phyloP scores from a whole-genome alignment of 768 basidiomycete genomes.

The Botryobasidium botryosum region DNA sequence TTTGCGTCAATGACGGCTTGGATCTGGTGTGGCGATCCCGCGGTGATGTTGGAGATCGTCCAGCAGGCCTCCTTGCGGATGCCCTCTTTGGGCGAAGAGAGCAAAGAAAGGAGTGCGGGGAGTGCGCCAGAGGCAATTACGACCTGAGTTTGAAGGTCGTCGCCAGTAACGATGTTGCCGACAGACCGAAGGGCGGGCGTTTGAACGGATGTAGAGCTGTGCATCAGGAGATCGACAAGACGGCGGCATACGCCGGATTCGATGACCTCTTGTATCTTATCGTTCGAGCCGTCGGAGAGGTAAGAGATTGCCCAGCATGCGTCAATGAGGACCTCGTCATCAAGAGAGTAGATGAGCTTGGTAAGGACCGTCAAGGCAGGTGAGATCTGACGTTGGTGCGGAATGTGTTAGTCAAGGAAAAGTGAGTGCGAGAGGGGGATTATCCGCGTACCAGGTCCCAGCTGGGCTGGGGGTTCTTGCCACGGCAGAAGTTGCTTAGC shows the following conservation, averaged over 20 bases:
- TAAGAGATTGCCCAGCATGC: slow-evolving; percentile 99
- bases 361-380: slow-evolving; percentile 93
- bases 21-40: slow-evolving; percentile 92
- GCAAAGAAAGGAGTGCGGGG: slow-evolving; percentile 77
- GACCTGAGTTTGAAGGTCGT: slow-evolving; percentile 98
- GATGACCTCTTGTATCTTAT: slow-evolving; percentile 99
- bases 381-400: slow-evolving; percentile 47
- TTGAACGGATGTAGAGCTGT: slow-evolving; percentile 70
- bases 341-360: slow-evolving; percentile 95
- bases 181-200: slow-evolving; percentile 96
- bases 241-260: slow-evolving; percentile 96
- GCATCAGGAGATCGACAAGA: slow-evolving; percentile 93
- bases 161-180: slow-evolving; percentile 98
- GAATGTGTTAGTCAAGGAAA: not conserved
- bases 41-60: slow-evolving; percentile 99
- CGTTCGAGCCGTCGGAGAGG: slow-evolving; percentile 94
- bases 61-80: slow-evolving; percentile 99
- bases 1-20: slow-evolving; percentile 96
- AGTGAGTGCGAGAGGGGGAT: slow-evolving; percentile 16
- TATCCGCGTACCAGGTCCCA: slow-evolving; percentile 94
- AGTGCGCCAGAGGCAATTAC: slow-evolving; percentile 97
- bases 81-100: slow-evolving; percentile 95
- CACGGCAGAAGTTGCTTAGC: slow-evolving; percentile 96
- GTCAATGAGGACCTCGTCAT: slow-evolving; percentile 97
- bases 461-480: slow-evolving; percentile 93